Evolutionary conservation across 2,329 filamentous ascomycete genomes (phyloP).

Genomic region (Sarocladium brachiariae): DNA sequence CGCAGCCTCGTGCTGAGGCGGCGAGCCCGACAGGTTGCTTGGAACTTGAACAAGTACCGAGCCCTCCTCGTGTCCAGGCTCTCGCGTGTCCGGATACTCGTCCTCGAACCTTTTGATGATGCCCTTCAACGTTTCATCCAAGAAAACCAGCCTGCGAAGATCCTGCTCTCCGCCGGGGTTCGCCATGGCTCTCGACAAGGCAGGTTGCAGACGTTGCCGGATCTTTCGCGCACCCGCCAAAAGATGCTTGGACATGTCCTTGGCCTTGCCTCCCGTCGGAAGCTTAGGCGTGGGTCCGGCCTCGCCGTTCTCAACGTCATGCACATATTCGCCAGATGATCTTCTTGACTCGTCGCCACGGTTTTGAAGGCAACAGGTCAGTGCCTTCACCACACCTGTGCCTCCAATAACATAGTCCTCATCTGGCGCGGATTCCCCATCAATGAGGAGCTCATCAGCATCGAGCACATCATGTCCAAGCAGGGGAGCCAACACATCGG

Average conservation of each 20-base stretch:
- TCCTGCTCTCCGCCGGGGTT: slow-evolving; percentile 61
- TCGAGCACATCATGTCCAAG: slow-evolving; percentile 62
- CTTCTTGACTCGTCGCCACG: slow-evolving; percentile 53
- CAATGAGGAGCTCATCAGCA: slow-evolving; percentile 41
- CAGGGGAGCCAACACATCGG: slow-evolving; percentile 79
- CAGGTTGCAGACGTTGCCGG: slow-evolving; percentile 72
- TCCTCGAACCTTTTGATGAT: slow-evolving; percentile 96
- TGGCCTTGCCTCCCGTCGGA: slow-evolving; percentile 55
- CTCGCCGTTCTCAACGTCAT: slow-evolving; percentile 44
- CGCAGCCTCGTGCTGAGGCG: slow-evolving; percentile 23
- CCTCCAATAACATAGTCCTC: slow-evolving; percentile 95
- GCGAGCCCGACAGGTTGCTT: slow-evolving; percentile 16
- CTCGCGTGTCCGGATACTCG: slow-evolving; percentile 85
- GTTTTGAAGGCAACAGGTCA: slow-evolving; percentile 85
- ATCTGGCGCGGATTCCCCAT: slow-evolving; percentile 61
- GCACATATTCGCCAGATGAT: slow-evolving; percentile 44
- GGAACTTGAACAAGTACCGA: neutral
- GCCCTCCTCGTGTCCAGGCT: slow-evolving; percentile 11
- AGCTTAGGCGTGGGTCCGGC: slow-evolving; percentile 29
- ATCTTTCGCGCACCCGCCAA: slow-evolving; percentile 86
- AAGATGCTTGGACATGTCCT: slow-evolving; percentile 89
- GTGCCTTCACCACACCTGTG: slow-evolving; percentile 88
- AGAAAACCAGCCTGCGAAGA: slow-evolving; percentile 77
- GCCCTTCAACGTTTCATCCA: slow-evolving; percentile 78
- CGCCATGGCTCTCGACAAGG: slow-evolving; percentile 66